Evolutionary conservation across 768 basidiomycete genomes (phyloP), one percentile per base, ranked within the genome.

Genomic region (Lepiota venenata): DNA sequence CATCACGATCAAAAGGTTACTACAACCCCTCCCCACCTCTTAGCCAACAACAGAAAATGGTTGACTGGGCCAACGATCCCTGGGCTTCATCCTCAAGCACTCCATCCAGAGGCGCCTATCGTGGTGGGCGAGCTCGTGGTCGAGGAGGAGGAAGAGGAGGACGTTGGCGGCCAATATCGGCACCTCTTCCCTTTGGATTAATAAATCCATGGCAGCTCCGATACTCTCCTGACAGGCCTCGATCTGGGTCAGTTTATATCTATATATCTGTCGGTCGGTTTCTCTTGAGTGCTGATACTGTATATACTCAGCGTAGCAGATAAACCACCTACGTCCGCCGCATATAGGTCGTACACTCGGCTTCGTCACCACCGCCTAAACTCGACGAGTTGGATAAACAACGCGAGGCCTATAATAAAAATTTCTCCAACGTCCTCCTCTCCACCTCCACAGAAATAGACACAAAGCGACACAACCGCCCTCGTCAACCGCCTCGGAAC

Each of bases 331-430:
- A 45, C 52, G 2, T 53, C 52, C 6, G 52, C 52, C 14, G 11
- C 52, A 14, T 53, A 53, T 18, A n/a, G 43, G 44, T 39, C 52
- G 43, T 25, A 38, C 52, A 7, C 67, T 75, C 12, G 72, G 74
- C 47, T 75, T 72, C 55, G 75, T 75, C 60, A 76, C 76, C 4
- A 63, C 68, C 8, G 66, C 73, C 58, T n/a, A 77, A 78, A 58
- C 69, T 76, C 16, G 66, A 73, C 43, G 74, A 77, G 50, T 62
- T 77, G 32, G 72, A 74, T 50, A 74, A 72, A 55, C 75, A 72
- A 47, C 68, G 69, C 7, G 43, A 64, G 0, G 63, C 66, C 2
- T 75, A 71, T 53, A 63, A 71, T 53, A 62, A 71, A 48, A 63
- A 61, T 1, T 70, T 74, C 59, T 66, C 69, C 8, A 60, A 64